phyloP scores from a whole-genome alignment of 495 filamentous ascomycete genomes.

The Penicillium paradoxum region DNA sequence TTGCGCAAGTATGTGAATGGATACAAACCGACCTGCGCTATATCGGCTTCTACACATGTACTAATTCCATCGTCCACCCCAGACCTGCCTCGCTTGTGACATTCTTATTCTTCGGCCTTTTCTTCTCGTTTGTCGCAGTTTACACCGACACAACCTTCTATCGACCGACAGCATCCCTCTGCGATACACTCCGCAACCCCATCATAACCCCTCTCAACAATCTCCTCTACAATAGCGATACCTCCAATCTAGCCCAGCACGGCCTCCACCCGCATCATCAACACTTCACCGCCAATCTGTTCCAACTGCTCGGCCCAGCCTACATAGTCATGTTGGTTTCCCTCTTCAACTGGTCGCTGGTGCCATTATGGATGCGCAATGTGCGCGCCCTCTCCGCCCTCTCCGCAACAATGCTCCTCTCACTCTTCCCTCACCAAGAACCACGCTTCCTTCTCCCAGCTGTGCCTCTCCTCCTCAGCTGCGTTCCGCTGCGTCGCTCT shows the following conservation, averaged over 20 bases:
- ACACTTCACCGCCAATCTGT: conserved; percentile 79
- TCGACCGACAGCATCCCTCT: conserved; percentile 46
- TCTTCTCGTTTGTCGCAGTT: conserved; percentile 68
- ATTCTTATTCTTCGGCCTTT: conserved; percentile 53
- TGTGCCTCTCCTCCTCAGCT: conserved; percentile 83
- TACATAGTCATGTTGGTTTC: conserved; percentile 59
- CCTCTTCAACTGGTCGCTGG: conserved; percentile 45
- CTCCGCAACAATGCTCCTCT: conserved; percentile 73
- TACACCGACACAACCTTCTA: conserved; percentile 82
- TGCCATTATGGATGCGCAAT: conserved; percentile 48
- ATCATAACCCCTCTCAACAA: conserved; percentile 90
- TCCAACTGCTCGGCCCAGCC: conserved; percentile 86
- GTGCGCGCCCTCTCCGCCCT: conserved; percentile 63
- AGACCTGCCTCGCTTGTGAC: conserved; percentile 67
- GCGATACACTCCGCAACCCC: conserved; percentile 53
- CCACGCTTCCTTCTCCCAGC: conserved; percentile 87
- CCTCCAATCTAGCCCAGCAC: conserved; percentile 78
- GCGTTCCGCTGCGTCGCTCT: conserved; percentile 63
- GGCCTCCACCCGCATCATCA: conserved; percentile 91
- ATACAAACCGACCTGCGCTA: neutral
- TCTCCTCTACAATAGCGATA: conserved; percentile 74
- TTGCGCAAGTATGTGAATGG: conserved; percentile 59
- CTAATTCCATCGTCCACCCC: conserved; percentile 11
- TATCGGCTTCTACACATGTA: neutral
- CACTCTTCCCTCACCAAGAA: conserved; percentile 88